phyloP scores from a whole-genome alignment of 2,329 filamentous ascomycete genomes.

The Fusarium secorum region DNA sequence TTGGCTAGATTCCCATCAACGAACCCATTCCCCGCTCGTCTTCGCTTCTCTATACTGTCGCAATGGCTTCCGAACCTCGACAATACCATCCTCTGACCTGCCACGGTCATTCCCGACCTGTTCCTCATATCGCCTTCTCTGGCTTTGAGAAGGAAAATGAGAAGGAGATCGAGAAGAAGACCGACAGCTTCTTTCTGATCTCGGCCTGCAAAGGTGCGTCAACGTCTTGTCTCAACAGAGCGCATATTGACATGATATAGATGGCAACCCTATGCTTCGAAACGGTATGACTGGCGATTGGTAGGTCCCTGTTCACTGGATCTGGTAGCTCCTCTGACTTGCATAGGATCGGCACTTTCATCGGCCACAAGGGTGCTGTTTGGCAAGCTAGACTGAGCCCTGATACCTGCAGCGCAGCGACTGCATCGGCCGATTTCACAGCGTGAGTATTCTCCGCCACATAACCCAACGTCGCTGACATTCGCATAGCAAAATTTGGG shows the following conservation, averaged over 20 bases:
- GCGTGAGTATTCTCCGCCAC: constrained; percentile 64
- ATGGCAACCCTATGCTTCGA: constrained; percentile 98
- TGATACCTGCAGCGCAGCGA: constrained; percentile 87
- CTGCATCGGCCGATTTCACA: constrained; percentile 94
- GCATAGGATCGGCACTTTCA: constrained; percentile 91
- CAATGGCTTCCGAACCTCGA: constrained; percentile 51
- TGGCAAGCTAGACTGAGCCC: constrained; percentile 94
- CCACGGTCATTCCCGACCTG: constrained; percentile 91
- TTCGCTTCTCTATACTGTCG: constrained; percentile 14
- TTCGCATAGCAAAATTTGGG: constrained; percentile 85
- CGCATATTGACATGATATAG: constrained; percentile 55
- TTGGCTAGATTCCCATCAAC: background rate
- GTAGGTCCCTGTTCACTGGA: constrained; percentile 53
- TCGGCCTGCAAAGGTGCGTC: constrained; percentile 85
- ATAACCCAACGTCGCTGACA: constrained; percentile 40
- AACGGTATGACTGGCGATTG: constrained; percentile 96
- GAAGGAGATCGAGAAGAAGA: constrained; percentile 65
- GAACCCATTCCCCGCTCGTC: background rate
- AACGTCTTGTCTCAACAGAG: constrained; percentile 11
- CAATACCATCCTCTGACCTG: constrained; percentile 89
- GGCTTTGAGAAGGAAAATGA: constrained; percentile 82
- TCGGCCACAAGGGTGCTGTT: constrained; percentile 97
- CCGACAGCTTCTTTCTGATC: constrained; percentile 87
- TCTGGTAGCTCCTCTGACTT: constrained; percentile 22
- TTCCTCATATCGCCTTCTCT: constrained; percentile 91